Evolutionary conservation across 169 alveolate species (phyloP).

Genomic region (Plasmodium fragile): DNA sequence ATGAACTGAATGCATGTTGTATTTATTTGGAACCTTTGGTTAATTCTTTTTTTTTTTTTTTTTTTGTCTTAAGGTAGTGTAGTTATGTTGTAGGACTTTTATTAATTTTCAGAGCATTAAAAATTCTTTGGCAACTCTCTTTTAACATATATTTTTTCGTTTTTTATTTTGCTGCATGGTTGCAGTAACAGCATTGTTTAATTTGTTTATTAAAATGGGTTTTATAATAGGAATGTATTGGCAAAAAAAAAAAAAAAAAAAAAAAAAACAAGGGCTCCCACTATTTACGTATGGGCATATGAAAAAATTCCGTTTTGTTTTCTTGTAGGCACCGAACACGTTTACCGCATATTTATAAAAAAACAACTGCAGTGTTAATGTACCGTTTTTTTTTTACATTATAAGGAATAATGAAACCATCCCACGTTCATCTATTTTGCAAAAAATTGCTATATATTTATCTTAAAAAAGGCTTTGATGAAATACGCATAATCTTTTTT

Average conservation of each 20-base stretch:
- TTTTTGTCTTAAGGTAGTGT: background rate
- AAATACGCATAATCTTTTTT: background rate
- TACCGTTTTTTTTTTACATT: too few species aligned
- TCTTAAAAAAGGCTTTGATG: background rate
- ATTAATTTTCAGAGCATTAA: background rate
- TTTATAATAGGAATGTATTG: background rate
- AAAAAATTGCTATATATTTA: background rate
- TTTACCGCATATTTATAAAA: background rate
- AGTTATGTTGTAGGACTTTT: background rate
- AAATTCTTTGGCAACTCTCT: background rate
- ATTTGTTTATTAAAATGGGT: background rate
- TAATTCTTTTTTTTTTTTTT: constrained; percentile 4
- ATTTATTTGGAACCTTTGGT: background rate
- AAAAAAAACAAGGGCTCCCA: background rate
- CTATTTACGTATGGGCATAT: background rate
- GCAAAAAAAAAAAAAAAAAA: background rate
- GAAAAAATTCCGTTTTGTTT: background rate
- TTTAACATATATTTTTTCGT: background rate
- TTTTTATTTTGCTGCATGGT: background rate
- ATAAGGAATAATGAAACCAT: background rate
- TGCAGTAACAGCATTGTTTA: background rate
- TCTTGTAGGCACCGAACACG: background rate
- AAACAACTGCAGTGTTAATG: background rate
- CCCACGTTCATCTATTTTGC: background rate
- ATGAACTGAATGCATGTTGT: background rate